Conservation (phyloP, 208 protist genomes). For the Phytomonas sp. region DNA sequence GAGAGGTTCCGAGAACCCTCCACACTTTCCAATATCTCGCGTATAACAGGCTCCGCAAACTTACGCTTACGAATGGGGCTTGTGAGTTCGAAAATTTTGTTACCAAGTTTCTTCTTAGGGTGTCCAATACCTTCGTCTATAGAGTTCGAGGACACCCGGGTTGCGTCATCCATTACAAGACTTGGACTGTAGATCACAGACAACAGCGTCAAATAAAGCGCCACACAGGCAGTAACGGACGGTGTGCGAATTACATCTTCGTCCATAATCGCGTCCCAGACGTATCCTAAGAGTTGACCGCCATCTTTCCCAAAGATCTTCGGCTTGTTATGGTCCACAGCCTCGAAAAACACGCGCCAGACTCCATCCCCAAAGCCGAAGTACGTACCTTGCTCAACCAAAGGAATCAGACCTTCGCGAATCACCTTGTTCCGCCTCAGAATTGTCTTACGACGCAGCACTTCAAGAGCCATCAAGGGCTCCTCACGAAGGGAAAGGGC, state of each 20-base stretch:
- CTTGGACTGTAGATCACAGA: constrained; percentile 1
- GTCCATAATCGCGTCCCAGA: constrained; percentile 59
- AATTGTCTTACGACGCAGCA: constrained; percentile 58
- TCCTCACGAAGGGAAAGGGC: constrained; percentile 23
- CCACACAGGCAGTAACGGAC: constrained; percentile 54
- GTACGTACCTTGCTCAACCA: constrained; percentile 38
- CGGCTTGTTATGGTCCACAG: constrained; percentile 32
- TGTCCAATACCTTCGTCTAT: constrained; percentile 33
- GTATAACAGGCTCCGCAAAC: constrained; percentile 27
- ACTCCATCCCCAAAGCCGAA: constrained; percentile 57
- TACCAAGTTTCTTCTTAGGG: background rate
- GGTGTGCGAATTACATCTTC: constrained; percentile 56
- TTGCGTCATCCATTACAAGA: constrained; percentile 3
- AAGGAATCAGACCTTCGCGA: constrained; percentile 31
- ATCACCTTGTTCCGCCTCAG: constrained; percentile 53
- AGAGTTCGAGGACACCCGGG: constrained; percentile 12
- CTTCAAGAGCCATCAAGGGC: constrained; percentile 50
- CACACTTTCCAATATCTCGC: constrained; percentile 16
- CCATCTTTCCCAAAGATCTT: constrained; percentile 22
- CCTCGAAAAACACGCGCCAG: constrained; percentile 59
- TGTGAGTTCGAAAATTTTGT: constrained; percentile 13
- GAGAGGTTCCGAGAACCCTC: constrained; percentile 21
- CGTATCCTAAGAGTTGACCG: constrained; percentile 29
- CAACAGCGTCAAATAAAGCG: constrained; percentile 59
- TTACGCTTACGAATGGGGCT: constrained; percentile 31